Base-by-base conservation (phyloP, 331 rosid species). In the Spiraea crenata region DNA sequence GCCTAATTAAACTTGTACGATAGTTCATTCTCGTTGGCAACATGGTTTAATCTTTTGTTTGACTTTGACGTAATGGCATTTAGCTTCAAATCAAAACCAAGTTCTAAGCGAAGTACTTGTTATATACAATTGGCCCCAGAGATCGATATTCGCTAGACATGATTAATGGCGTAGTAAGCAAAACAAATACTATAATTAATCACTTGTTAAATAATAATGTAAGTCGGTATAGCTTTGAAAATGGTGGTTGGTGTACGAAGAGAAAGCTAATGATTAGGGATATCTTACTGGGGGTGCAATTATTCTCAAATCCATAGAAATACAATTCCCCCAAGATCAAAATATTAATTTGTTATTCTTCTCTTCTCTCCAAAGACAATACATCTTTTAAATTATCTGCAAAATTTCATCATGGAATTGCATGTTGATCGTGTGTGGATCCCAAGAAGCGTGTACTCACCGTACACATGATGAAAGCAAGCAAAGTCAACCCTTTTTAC, bases 221-320 rank as follows among this genome's bases (percentile, higher is more conserved):
- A 19, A 62, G 38, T 38, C 15, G 63, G 63, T 45, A 41, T 63
- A 16, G 38, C 31, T 6, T 37, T 19, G 12, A 35, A 35, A 44
- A 40, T 25, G 52, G 15, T 12, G 56, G n/a, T n/a, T n/a, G n/a
- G 48, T 52, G 74, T 57, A 57, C 40, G 61, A 11, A 41, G 48
- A 9, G 60, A 75, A 19, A 69, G 15, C 66, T 79, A 70, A 66
- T 76, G 82, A 85, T 79, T 79, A 74, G 72, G 67, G 70, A 70
- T 17, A 67, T 75, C 71, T 49, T 52, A 12, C 80, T 73, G 63
- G 63, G 63, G 58, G 68, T 69, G 67, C 71, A 77, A 40, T 54
- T 77, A 58, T 65, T 70, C 50, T 72, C 38, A 46, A 65, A 39
- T 15, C 52, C 73, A 67, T 74, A 66, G 42, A 41, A 58, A 13